Evolutionary conservation across 305 asterid genomes (phyloP).

Genomic region (Petunia hybrid): DNA sequence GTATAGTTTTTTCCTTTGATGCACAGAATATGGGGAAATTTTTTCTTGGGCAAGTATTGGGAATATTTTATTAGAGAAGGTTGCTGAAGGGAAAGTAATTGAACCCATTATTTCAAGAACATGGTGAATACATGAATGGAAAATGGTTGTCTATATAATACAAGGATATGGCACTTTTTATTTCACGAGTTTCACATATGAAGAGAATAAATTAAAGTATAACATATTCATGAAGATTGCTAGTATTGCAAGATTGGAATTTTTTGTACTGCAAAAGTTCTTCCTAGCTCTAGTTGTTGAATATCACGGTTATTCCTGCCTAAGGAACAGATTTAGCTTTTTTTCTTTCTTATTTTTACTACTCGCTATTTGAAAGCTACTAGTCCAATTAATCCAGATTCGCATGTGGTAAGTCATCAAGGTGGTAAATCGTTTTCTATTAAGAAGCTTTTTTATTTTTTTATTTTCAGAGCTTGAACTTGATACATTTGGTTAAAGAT

Average conservation of each 20-base stretch:
- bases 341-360: no score
- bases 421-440: no score
- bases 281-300: not conserved
- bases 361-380: no score
- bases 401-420: no score
- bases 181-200: not conserved
- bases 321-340: not conserved
- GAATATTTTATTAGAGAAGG: conserved; percentile 12
- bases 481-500: no score
- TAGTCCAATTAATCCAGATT: no score
- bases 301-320: not conserved
- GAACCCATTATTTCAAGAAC: conserved; percentile 24
- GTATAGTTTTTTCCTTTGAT: not conserved
- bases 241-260: conserved; percentile 22
- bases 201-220: conserved; percentile 22
- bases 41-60: not conserved
- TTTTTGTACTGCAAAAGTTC: not conserved
- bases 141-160: not conserved
- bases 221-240: conserved; percentile 13
- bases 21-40: conserved; percentile 8
- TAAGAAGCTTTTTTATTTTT: no score
- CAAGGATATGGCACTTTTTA: not conserved
- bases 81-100: not conserved
- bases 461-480: no score
- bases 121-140: not conserved